Evolutionary conservation across 352 stramenopile species (phyloP), one percentile per base, ranked within the genome.

Genomic region (Pythium folliculosum): DNA sequence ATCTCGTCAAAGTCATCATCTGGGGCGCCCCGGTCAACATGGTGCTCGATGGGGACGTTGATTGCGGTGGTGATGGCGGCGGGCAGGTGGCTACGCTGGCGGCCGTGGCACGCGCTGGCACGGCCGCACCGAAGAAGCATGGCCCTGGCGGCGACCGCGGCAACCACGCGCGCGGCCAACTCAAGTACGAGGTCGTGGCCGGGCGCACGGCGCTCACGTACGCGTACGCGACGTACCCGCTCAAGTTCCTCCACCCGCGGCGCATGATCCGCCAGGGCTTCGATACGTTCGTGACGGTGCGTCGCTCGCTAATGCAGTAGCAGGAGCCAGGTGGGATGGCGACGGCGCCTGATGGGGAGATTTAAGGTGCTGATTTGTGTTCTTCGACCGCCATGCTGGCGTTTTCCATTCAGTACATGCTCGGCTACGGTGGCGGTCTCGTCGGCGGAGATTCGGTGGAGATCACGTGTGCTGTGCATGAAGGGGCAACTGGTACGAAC

Each of bases 181-280:
- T 94, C 55, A 84, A 80, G 40, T 93, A 94, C 68, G 77, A 91
- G 63, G 51, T 84, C n/a, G 86, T 91, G 44, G 76, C 81, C 23
- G 81, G 81, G 23, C 62, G 67, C 43, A 96, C 88, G 7, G 65
- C 76, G 6, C 72, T 82, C 23, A 96, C 88, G 21, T 77, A 88
- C 62, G 86, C 89, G 61, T 94, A 87, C 70, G 88, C 84, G 52
- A 90, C 84, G 63, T 96, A 96, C 47, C 88, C 88, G 56, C 73
- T 96, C 70, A 96, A 96, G 69, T 96, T 96, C 69, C 77, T 96
- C 27, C 88, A 94, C 40, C 88, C 88, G 47, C 80, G 77, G 40
- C 75, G 73, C 17, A 81, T 78, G 19, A 82, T 92, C 40, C 76
- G 82, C 55, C 82, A 84, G 38, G 53, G 71, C 27, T 86, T 85